These are phyloP conservation scores for Talaromyces thailandensis DNA, from an alignment of 495 filamentous ascomycete genomes.

Conservation along the genomic window DNA sequence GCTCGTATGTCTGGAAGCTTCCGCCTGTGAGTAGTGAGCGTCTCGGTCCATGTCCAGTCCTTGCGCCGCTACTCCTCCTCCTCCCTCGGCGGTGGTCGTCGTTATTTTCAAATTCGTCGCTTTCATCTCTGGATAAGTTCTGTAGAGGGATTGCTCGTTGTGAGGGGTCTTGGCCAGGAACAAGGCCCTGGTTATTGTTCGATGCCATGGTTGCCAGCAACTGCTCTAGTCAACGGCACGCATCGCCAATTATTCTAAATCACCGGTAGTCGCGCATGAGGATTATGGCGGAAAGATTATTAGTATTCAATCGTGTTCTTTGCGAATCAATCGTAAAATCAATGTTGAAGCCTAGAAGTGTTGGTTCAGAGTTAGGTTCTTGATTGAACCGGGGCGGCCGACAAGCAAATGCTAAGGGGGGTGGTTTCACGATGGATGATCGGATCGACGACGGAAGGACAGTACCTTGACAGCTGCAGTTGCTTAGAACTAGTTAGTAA, in stretches of 20 bases:
- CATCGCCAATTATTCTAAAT: constrained; percentile 21
- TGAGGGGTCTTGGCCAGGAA: constrained; percentile 36
- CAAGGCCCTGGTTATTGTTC: constrained; percentile 28
- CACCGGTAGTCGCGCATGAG: constrained; percentile 11
- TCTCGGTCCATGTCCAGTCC: constrained; percentile 19
- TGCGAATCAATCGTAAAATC: background rate
- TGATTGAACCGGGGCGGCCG: background rate
- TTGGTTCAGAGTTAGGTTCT: background rate
- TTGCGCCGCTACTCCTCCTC: constrained; percentile 20
- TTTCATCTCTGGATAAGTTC: constrained; percentile 59
- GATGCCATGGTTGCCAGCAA: constrained; percentile 50
- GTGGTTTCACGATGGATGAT: background rate
- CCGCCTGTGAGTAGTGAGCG: constrained; percentile 28
- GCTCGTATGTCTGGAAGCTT: constrained; percentile 36
- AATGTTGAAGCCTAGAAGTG: background rate
- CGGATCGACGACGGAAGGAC: background rate
- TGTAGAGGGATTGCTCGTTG: constrained; percentile 76
- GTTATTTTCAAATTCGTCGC: constrained; percentile 21
- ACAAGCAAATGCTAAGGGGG: background rate
- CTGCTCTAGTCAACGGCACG: constrained; percentile 30
- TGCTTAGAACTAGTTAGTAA: background rate
- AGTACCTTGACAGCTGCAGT: background rate
- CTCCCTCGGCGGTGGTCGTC: constrained; percentile 20
- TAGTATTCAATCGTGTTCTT: background rate
- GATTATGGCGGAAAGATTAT: background rate